Conservation (phyloP, 768 basidiomycete genomes). For the Tremella yokohamensis region DNA sequence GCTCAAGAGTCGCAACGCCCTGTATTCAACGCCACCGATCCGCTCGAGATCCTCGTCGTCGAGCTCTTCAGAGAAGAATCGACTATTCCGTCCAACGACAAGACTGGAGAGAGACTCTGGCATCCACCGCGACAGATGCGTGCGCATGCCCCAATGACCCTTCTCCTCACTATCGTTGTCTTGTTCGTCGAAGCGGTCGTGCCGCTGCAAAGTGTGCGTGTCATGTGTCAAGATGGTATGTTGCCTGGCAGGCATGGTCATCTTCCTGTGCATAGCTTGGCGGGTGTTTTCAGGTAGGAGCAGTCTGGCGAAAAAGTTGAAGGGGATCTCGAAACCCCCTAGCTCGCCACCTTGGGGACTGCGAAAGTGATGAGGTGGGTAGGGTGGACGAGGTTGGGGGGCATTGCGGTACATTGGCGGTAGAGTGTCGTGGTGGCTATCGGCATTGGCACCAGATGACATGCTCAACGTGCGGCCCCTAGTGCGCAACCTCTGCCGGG, state of each 20-base stretch:
- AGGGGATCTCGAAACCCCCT: neutral
- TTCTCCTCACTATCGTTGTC: neutral
- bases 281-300: neutral
- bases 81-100: conserved; percentile 44
- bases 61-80: conserved; percentile 45
- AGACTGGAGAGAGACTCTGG: conserved; percentile 33
- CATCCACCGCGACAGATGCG: conserved; percentile 33
- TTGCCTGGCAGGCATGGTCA: neutral
- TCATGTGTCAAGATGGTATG: neutral
- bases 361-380: no score
- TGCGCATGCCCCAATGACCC: neutral
- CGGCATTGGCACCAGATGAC: no score
- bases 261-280: neutral
- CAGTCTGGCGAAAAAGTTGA: neutral
- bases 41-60: conserved; percentile 44
- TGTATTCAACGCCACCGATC: conserved; percentile 45
- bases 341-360: no score
- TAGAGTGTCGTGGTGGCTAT: no score
- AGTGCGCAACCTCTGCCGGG: no score
- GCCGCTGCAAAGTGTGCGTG: neutral
- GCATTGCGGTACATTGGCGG: no score
- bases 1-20: conserved; percentile 39
- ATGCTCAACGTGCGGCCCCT: no score
- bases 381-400: no score
- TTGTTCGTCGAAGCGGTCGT: neutral